Base-by-base conservation (phyloP, 75 land plant species). In the Pinus tabuliformis region DNA sequence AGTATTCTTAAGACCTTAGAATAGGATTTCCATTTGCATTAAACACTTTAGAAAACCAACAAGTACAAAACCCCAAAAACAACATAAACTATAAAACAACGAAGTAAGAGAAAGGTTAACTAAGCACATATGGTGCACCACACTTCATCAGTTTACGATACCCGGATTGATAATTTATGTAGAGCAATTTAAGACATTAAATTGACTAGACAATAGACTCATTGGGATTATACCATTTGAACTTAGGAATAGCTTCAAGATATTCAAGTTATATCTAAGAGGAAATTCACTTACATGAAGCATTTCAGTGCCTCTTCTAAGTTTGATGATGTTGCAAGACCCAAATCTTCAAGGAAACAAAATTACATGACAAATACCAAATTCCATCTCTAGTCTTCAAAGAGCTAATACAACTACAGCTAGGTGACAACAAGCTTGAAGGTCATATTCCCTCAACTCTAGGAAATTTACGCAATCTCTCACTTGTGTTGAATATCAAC, bases 221-320 rank as follows among this genome's bases (percentile, higher is more conserved):
- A 64, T n/a, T 21, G 93, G 89, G 63, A 72, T 21, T 20, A 84
- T 89, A 59, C 93, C 93, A 63, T 20, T 80, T 13, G 70, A 77
- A 37, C 62, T 91, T 62, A 83, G 83, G 33, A 65, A 77, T 26
- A 72, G 79, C 58, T 70, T 73, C 15, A 70, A 78, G 5, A 73
- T 91, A 30, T 58, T 84, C 62, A 73, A 70, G 64, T 74, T 91
- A 20, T 87, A 91, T 70, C 77, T 91, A 57, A 84, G 91, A 39
- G 33, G 66, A 62, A 91, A 91, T 74, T 26, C 58, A 57, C 61
- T 91, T 39, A 70, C 84, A 24, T 89, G 93, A 42, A 76, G 49
- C 65, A 87, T 91, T 58, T 89, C 91, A 37, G 26, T 74, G 26
- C 80, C 79, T 57, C 74, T 91, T 33, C 75, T 65, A 24, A 78